A percentile compares a stretch with the other conserved stretches of the same genome.
Evolutionary conservation across 345 rosid genomes (phyloP).

Genomic region (Microthlaspi erraticum): DNA sequence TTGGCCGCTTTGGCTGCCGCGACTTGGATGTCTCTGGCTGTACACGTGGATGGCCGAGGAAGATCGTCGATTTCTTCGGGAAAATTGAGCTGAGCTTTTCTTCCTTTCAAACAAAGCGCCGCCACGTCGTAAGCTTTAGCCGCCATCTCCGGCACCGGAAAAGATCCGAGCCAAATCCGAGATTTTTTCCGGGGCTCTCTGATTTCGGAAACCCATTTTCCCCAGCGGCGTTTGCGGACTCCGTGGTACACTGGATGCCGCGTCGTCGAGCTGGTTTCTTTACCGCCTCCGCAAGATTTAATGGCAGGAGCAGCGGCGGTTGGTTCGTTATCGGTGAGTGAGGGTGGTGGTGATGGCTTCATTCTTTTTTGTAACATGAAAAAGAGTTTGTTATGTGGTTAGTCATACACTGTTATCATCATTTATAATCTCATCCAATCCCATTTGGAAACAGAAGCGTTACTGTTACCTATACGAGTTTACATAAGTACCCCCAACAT

Average conservation of each 20-base stretch:
- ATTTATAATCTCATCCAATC: slow-evolving; percentile 37
- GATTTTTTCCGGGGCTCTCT: slow-evolving; percentile 87
- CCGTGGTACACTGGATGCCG: slow-evolving; percentile 75
- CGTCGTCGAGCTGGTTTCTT: slow-evolving; percentile 44
- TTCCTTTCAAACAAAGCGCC: slow-evolving; percentile 71
- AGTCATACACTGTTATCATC: slow-evolving; percentile 31
- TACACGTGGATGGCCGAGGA: slow-evolving; percentile 62
- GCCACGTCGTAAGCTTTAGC: slow-evolving; percentile 90
- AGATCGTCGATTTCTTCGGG: slow-evolving; percentile 69
- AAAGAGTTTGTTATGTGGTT: slow-evolving; percentile 34
- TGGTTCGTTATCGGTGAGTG: slow-evolving; percentile 48
- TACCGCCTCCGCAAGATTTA: slow-evolving; percentile 31
- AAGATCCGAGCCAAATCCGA: slow-evolving; percentile 88
- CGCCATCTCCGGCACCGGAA: slow-evolving; percentile 85
- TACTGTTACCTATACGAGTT: background rate
- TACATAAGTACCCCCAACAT: slow-evolving; percentile 24
- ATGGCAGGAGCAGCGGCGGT: slow-evolving; percentile 35
- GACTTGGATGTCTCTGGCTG: slow-evolving; percentile 75
- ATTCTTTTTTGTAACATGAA: slow-evolving; percentile 50
- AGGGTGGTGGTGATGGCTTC: slow-evolving; percentile 42
- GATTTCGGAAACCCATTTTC: slow-evolving; percentile 92
- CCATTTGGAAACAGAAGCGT: slow-evolving; percentile 22
- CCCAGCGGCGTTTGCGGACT: slow-evolving; percentile 84
- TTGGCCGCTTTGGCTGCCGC: slow-evolving; percentile 79
- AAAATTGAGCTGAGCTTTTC: slow-evolving; percentile 81